These are phyloP conservation scores for Cyclanthera cordifolia DNA, from an alignment of 306 rosid genomes.

Conservation along the genomic window DNA sequence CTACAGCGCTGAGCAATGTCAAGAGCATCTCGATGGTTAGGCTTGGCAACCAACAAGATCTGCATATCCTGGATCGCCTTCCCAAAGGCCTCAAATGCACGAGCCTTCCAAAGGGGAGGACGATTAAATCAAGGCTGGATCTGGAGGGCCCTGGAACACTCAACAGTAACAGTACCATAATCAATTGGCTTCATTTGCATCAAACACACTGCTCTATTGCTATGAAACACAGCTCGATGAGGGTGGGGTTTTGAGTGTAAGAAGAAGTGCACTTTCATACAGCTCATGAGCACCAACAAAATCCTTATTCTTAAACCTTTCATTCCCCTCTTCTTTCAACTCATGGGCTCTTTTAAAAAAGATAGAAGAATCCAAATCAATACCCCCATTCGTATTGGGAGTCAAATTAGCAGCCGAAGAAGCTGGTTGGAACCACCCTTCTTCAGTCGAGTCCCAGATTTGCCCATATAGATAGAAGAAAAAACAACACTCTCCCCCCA, in stretches of 20 bases:
- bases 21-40: conserved; percentile 58
- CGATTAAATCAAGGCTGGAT: conserved; percentile 62
- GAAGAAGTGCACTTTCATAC: conserved; percentile 69
- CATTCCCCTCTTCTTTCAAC: conserved; percentile 84
- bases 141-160: conserved; percentile 84
- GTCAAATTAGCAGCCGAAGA: conserved; percentile 28
- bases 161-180: conserved; percentile 68
- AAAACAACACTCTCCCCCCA: neutral
- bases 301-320: conserved; percentile 67
- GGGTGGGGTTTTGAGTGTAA: conserved; percentile 68
- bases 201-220: conserved; percentile 85
- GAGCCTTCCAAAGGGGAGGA: conserved; percentile 74
- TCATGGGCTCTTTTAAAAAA: conserved; percentile 87
- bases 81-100: conserved; percentile 68
- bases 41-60: conserved; percentile 55
- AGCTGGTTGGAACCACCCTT: conserved; percentile 54
- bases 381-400: conserved; percentile 46
- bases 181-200: conserved; percentile 94
- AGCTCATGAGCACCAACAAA: conserved; percentile 77
- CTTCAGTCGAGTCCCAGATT: conserved; percentile 81
- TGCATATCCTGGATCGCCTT: conserved; percentile 87
- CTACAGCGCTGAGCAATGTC: conserved; percentile 68
- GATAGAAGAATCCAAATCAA: conserved; percentile 59
- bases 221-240: conserved; percentile 75
- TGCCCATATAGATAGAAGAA: conserved; percentile 52